These are phyloP conservation scores for Solanum sitiens DNA, from an alignment of 257 asterid species.

Conservation along the genomic window DNA sequence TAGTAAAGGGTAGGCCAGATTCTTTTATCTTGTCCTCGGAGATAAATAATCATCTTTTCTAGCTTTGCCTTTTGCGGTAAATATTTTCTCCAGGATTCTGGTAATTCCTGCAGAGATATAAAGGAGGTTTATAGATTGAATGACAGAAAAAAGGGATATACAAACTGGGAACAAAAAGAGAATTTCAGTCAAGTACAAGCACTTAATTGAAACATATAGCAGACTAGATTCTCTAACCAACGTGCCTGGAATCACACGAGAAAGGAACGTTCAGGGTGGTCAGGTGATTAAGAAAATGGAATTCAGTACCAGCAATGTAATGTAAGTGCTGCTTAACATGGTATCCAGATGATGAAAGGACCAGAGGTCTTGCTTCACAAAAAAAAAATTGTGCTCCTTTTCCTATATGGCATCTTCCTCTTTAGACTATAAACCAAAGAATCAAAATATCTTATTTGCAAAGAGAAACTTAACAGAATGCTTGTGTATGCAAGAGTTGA, in stretches of 20 bases:
- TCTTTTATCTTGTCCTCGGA: conserved; percentile 4
- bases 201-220: not conserved
- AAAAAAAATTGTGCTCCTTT: not conserved
- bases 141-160: not conserved
- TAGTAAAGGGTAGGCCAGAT: conserved; percentile 3
- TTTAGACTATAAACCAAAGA: not conserved
- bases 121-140: not conserved
- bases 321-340: not conserved
- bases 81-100: not conserved
- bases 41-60: not conserved
- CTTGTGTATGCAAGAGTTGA: not conserved
- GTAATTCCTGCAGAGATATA: conserved; percentile 6
- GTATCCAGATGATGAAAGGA: not conserved
- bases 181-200: not conserved
- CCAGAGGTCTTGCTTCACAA: too few species aligned
- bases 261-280: not conserved
- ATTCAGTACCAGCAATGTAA: not conserved
- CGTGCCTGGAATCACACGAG: not conserved
- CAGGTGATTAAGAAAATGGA: not conserved
- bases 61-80: not conserved
- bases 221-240: not conserved
- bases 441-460: not conserved
- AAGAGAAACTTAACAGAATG: not conserved
- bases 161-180: not conserved
- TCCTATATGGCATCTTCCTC: not conserved